Conservation (phyloP, 345 rosid species). For the Durio zibethinus region DNA sequence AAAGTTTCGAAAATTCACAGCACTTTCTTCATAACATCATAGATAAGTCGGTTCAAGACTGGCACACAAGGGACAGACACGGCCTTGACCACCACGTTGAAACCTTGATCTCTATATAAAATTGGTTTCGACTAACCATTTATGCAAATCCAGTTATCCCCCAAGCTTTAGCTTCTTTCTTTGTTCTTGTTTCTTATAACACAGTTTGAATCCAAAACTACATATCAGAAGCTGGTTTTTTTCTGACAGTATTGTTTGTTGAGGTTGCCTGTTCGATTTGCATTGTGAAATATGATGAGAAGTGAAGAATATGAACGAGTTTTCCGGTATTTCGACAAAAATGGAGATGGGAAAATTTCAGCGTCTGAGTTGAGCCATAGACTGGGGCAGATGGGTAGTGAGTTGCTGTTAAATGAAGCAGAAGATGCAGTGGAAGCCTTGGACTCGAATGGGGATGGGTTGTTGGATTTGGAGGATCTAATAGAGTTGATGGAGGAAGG, state of each 20-base stretch:
- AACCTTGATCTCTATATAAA: no score
- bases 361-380: slow-evolving; percentile 36
- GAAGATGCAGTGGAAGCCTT: slow-evolving; percentile 24
- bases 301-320: slow-evolving; percentile 19
- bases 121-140: not conserved
- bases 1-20: slow-evolving; percentile 10
- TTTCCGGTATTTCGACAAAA: slow-evolving; percentile 33
- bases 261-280: not conserved
- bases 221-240: no score
- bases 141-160: not conserved
- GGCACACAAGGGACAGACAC: not conserved
- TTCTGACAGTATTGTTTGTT: not conserved
- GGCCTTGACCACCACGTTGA: no score
- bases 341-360: slow-evolving; percentile 50
- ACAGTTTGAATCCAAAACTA: not conserved
- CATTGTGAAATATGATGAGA: not conserved
- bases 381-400: slow-evolving; percentile 26
- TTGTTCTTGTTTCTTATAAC: no score
- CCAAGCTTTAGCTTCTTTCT: not conserved
- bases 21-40: slow-evolving; percentile 8
- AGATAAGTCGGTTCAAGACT: not conserved
- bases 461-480: slow-evolving; percentile 43
- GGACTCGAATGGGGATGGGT: slow-evolving; percentile 50
- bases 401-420: slow-evolving; percentile 30
- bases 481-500: slow-evolving; percentile 40